A percentile compares a stretch with the other conserved stretches of the same genome.
Conservation (phyloP, 345 rosid species). For the Ceriops tagal region DNA sequence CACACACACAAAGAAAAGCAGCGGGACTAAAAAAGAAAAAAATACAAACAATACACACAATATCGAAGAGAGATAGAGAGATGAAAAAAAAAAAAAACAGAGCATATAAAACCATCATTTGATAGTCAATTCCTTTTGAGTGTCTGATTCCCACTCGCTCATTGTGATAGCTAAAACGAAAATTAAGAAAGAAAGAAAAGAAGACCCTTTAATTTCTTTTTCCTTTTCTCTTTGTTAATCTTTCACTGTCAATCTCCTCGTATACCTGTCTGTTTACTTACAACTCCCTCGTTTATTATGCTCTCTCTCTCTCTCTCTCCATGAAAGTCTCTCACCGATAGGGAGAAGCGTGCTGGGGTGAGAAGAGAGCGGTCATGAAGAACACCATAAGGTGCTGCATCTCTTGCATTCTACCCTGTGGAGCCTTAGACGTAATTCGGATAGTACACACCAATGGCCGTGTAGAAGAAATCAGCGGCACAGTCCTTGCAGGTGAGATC, state of each 20-base stretch:
- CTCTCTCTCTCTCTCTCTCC: conserved; percentile 16
- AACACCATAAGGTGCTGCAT: conserved; percentile 89
- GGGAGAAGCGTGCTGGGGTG: conserved; percentile 12
- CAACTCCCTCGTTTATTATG: not conserved
- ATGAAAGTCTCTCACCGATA: conserved; percentile 15
- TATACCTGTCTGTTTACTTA: conserved; percentile 9
- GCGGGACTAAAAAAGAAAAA: not conserved
- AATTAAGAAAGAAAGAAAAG: conserved; percentile 10
- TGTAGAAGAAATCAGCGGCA: conserved; percentile 90
- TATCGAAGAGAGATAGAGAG: conserved; percentile 10
- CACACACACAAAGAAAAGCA: not conserved
- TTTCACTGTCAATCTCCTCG: conserved; percentile 7
- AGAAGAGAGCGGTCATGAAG: conserved; percentile 44
- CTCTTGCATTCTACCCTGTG: conserved; percentile 97
- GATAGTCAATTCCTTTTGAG: conserved; percentile 16
- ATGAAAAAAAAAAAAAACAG: conserved; percentile 2
- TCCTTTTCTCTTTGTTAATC: not conserved
- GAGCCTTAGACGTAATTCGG: conserved; percentile 88
- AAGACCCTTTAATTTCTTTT: conserved; percentile 14
- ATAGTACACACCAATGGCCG: conserved; percentile 86
- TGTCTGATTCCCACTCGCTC: conserved; percentile 30
- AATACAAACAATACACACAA: not conserved
- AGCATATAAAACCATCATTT: conserved; percentile 16
- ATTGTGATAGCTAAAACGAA: conserved; percentile 2
- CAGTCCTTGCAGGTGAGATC: conserved; percentile 70